Base-by-base conservation (phyloP, 2,329 filamentous ascomycete genomes). In the Sclerotinia trifoliorum region DNA sequence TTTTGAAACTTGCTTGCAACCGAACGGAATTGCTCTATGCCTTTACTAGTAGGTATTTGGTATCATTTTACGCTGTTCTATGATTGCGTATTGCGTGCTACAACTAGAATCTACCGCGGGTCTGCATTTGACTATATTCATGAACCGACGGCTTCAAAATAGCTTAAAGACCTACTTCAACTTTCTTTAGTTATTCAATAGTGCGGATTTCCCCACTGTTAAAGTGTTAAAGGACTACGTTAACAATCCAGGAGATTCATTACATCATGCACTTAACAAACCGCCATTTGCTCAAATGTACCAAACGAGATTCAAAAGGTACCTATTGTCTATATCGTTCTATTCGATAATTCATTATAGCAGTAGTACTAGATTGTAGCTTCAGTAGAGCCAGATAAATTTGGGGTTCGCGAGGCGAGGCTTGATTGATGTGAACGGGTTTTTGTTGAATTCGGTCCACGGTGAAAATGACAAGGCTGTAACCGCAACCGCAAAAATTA, bases 381-480 rank as follows among this genome's bases (percentile, higher is more conserved):
- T 26, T 48, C 48, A 32, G 3, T 32, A 48, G 26, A n/a, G 26
- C 29, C 19, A 35, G 6, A 8, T 19, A 35, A 4, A n/a, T 49
- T 44, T 4, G 21, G n/a, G 44, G 26, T 61, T 61, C 6, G 26
- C 44, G 26, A 35, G 58, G 44, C 44, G 44, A 48, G 58, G 44
- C 44, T 61, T 61, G 58, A 1, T n/a, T 32, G 24, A 61, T 32
- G 26, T 58, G 39, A 44, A 61, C 32, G 48, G 32, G 11, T 55
- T 55, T 5, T 55, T 5, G 52, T 55, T 55, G 26, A 29, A 6
- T 19, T 60, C 57, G 57, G 35, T 26, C 35, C 42, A 57, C 32
- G 46, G 57, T 32, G 29, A 48, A 61, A 48, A 24, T 49, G 44
- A 8, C 44, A 49, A 61, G 44, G 58, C 58, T 61, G 42, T 21